Percentiles rank a stretch among this genome's conserved stretches.
These are phyloP conservation scores for Amoebophrya sp. DNA, from an alignment of 169 alveolate species.

Conservation along the genomic window DNA sequence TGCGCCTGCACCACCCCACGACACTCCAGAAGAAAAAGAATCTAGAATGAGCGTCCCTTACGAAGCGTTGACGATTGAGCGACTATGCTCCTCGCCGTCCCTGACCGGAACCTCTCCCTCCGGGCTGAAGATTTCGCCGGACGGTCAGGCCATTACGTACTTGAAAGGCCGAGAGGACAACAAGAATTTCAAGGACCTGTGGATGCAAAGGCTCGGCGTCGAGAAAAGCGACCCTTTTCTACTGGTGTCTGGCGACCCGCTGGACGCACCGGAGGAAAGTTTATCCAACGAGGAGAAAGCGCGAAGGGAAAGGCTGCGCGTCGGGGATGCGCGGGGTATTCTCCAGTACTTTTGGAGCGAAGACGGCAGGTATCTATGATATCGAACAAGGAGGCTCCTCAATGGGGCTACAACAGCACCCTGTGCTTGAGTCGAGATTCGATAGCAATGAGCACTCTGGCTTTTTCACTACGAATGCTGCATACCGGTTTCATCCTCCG, in stretches of 20 bases:
- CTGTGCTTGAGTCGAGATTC: too few species aligned
- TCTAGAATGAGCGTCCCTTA: too few species aligned
- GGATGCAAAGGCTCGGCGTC: not conserved
- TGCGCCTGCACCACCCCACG: too few species aligned
- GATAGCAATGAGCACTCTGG: too few species aligned
- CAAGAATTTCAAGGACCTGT: not conserved
- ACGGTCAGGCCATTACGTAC: not conserved
- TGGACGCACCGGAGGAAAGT: not conserved
- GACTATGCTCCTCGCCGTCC: not conserved
- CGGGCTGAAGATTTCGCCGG: not conserved
- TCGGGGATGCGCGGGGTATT: not conserved
- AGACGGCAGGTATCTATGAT: not conserved
- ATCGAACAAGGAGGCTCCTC: too few species aligned
- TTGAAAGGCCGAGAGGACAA: not conserved
- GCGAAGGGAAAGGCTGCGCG: not conserved
- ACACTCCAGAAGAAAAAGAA: too few species aligned
- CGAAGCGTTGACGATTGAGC: not conserved
- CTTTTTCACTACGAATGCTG: too few species aligned
- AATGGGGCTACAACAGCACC: too few species aligned
- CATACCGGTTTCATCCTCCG: too few species aligned
- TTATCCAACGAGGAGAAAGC: not conserved
- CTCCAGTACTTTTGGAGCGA: constrained; percentile 1
- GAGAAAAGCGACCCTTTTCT: not conserved
- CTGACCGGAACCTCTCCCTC: not conserved
- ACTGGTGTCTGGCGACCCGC: not conserved